phyloP scores from a whole-genome alignment of 768 basidiomycete genomes.

The Hydnum rufescens region DNA sequence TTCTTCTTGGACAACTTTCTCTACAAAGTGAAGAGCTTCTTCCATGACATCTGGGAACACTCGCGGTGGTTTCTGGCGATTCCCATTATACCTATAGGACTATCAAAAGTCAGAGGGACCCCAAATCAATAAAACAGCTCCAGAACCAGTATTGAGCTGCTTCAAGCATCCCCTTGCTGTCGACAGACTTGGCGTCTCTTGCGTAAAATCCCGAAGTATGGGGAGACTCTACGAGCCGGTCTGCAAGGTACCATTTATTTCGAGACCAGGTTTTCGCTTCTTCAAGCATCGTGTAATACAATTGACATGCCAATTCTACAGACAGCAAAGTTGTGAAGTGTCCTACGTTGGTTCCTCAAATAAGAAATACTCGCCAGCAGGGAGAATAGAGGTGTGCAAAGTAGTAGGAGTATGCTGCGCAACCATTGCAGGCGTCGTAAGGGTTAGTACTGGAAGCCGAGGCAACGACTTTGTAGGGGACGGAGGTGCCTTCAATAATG shows the following conservation, averaged over 20 bases:
- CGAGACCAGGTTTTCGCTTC: conserved; percentile 41
- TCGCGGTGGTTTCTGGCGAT: conserved; percentile 33
- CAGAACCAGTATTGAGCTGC: conserved; percentile 54
- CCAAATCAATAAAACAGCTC: neutral
- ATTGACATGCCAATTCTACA: conserved; percentile 42
- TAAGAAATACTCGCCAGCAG: conserved; percentile 19
- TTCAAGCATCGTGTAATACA: conserved; percentile 56
- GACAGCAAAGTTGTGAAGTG: neutral
- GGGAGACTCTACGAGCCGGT: conserved; percentile 63
- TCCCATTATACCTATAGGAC: conserved; percentile 55
- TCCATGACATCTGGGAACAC: conserved; percentile 53
- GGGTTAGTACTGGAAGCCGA: conserved; percentile 37
- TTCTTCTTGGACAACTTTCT: conserved; percentile 50
- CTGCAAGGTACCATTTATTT: conserved; percentile 75
- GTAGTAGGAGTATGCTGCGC: conserved; percentile 57
- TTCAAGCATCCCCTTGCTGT: conserved; percentile 33
- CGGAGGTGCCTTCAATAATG: conserved; percentile 33
- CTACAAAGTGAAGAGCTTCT: conserved; percentile 52
- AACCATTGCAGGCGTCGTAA: conserved; percentile 43
- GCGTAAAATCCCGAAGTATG: conserved; percentile 67
- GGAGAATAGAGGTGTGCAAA: conserved; percentile 45
- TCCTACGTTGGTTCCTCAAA: neutral
- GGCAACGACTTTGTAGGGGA: conserved; percentile 18
- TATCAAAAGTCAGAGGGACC: neutral
- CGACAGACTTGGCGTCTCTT: conserved; percentile 23